phyloP scores from a whole-genome alignment of 768 basidiomycete genomes.

The Galerina marginata region DNA sequence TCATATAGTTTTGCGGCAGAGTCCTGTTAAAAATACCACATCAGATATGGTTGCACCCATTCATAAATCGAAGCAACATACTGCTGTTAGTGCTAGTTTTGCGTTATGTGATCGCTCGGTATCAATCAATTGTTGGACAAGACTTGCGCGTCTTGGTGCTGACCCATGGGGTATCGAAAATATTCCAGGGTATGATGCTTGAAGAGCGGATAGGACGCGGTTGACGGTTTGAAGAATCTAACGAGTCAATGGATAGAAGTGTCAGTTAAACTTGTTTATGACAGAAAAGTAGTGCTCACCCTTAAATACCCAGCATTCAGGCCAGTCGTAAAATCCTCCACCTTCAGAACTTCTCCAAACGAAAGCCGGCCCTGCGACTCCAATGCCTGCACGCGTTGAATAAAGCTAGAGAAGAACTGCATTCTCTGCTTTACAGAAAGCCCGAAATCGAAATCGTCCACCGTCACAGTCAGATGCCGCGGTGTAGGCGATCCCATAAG shows the following conservation, averaged over 20 bases:
- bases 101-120: conserved; percentile 36
- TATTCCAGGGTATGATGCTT: conserved; percentile 41
- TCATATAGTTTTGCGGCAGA: conserved; percentile 35
- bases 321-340: conserved; percentile 40
- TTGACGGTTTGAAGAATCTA: conserved; percentile 43
- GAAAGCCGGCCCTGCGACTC: conserved; percentile 38
- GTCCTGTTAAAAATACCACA: conserved; percentile 28
- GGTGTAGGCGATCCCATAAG: conserved; percentile 43
- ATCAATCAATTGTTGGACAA: conserved; percentile 38
- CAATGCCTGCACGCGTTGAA: conserved; percentile 38
- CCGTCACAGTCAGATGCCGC: conserved; percentile 28
- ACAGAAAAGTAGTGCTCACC: conserved; percentile 25
- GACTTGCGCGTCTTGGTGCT: conserved; percentile 24
- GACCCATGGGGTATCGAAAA: conserved; percentile 36
- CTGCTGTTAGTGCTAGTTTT: conserved; percentile 33
- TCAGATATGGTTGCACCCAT: background rate
- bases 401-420: conserved; percentile 38
- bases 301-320: conserved; percentile 38
- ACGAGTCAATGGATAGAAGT: no score
- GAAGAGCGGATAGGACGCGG: conserved; percentile 37
- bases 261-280: background rate
- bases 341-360: conserved; percentile 46
- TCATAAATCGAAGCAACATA: conserved; percentile 23
- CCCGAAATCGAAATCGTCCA: conserved; percentile 35
- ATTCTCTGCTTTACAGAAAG: conserved; percentile 35